Conservation (phyloP, 2,329 filamentous ascomycete species). For the Remersonia thermophila region DNA sequence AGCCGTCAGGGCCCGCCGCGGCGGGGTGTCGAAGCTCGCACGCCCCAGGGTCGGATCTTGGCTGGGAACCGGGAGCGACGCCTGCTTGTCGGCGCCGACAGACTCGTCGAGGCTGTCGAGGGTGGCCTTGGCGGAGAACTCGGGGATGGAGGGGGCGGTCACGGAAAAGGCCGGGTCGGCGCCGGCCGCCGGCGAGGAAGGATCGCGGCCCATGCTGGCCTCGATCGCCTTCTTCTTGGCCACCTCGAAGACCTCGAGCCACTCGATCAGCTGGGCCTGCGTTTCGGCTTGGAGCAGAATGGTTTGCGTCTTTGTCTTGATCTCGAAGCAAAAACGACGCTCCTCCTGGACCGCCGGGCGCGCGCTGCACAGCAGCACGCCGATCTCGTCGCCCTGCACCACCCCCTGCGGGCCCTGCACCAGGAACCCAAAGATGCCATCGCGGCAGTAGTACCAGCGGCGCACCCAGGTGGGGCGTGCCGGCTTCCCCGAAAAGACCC, state of each 20-base stretch:
- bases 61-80: constrained; percentile 53
- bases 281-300: constrained; percentile 88
- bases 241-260: constrained; percentile 86
- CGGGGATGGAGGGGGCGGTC: constrained; percentile 72
- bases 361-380: constrained; percentile 84
- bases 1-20: constrained; percentile 45
- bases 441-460: constrained; percentile 90
- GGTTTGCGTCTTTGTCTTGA: constrained; percentile 92
- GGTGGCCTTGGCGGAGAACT: constrained; percentile 68
- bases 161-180: constrained; percentile 79
- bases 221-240: constrained; percentile 90
- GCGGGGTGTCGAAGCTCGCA: constrained; percentile 55
- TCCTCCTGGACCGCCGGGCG: constrained; percentile 88
- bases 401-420: constrained; percentile 76
- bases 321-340: constrained; percentile 90
- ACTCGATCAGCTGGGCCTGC: constrained; percentile 81
- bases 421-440: constrained; percentile 92
- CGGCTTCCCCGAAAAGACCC: constrained; percentile 74
- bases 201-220: constrained; percentile 45
- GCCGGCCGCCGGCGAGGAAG: constrained; percentile 33
- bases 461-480: constrained; percentile 81
- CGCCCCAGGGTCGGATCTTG: constrained; percentile 44
- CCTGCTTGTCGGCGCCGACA: constrained; percentile 42
- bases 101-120: constrained; percentile 30
- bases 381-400: constrained; percentile 90